Base-by-base conservation (phyloP, 2,329 filamentous ascomycete species). In the Chrysoporthe puriensis region DNA sequence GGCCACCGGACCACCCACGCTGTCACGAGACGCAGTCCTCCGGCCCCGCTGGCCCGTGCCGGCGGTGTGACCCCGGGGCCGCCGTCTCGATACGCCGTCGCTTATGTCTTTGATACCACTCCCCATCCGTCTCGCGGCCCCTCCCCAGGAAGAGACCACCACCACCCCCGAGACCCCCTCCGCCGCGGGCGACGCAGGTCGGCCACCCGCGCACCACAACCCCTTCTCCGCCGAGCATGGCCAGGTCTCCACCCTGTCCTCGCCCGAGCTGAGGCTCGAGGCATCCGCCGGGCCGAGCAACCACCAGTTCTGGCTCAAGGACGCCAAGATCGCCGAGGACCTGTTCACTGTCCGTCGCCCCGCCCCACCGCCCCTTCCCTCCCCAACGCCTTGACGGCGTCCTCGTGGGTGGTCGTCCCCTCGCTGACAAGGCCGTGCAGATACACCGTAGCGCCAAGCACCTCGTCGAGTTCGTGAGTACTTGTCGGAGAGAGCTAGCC, bases 261-360 rank as follows among this genome's bases (percentile, higher is more conserved):
- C 63, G 14, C 32, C 43, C 4, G 63, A 43, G 11, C 32, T 44
- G 62, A 59, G 26, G 6, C 7, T 59, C 21, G 43, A 42, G n/a
- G 43, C 63, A 2, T 44, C 43, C 8, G 36, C 63, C 21, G 63
- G 52, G 32, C 56, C 43, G 11, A 54, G 43, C 42, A 69, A 66
- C 40, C 70, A 69, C 42, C 68, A 70, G 32, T 71, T 71, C 52
- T 71, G 70, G 70, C 18, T 71, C 61, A 70, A 63, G 32, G 70
- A 71, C 26, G 42, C 66, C 9, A 71, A 70, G 7, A 65, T 71
- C 36, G 70, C 68, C 62, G 70, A 71, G 62, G 69, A 64, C n/a
- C 42, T 71, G 9, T 70, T 70, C 44, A 71, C 70, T 42, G 70
- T 71, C 5, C 63, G 70, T 68, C 3, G 13, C n/a, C 11, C 56